Evolutionary conservation across 345 rosid genomes (phyloP).

Genomic region (Rhizophora apiculata): DNA sequence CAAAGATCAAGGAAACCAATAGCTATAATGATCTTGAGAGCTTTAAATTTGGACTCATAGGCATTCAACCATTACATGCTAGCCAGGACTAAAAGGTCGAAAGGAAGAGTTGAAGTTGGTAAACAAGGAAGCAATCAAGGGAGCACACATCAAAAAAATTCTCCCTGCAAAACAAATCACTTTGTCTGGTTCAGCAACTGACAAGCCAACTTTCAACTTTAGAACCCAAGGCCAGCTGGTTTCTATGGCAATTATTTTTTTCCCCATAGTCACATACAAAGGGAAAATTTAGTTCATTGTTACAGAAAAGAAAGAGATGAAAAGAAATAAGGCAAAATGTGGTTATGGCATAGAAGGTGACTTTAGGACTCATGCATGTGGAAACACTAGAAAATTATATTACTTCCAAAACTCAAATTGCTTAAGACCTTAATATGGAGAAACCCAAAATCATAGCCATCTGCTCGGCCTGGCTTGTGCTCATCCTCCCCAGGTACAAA

Average conservation of each 20-base stretch:
- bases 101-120: neutral
- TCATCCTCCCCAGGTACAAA: constrained; percentile 90
- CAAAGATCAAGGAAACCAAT: constrained; percentile 7
- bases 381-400: constrained; percentile 2
- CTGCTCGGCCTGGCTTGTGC: constrained; percentile 62
- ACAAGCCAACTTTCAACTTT: too few relatives aligned
- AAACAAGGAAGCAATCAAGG: neutral
- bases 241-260: neutral
- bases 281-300: neutral
- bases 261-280: neutral
- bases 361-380: neutral
- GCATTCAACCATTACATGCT: constrained; percentile 6
- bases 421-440: constrained; percentile 80
- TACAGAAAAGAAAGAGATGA: neutral
- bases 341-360: neutral
- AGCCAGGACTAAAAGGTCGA: neutral
- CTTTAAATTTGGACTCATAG: neutral
- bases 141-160: neutral
- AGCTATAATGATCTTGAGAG: neutral
- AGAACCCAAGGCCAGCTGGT: neutral
- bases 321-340: neutral
- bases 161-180: too few relatives aligned
- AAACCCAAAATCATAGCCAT: constrained; percentile 93
- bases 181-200: too few relatives aligned
- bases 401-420: neutral